Evolutionary conservation across 2,329 filamentous ascomycete species (phyloP).

Genomic region (Beauveria brongniartii): DNA sequence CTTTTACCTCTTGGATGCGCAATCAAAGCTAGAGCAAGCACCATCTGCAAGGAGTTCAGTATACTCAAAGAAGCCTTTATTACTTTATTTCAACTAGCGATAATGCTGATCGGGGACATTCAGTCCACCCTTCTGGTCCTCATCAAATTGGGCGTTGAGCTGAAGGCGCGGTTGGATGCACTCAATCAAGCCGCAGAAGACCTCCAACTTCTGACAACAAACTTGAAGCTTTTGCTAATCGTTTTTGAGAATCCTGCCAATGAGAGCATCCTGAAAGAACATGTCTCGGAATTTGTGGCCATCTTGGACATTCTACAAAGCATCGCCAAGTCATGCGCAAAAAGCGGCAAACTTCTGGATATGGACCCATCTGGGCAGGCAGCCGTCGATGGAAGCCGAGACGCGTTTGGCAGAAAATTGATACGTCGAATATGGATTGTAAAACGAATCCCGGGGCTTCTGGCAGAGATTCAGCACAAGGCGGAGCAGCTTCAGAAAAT

Average conservation of each 20-base stretch:
- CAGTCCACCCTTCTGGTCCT: neutral
- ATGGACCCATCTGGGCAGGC: neutral
- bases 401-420: conserved; percentile 8
- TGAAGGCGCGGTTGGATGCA: conserved; percentile 12
- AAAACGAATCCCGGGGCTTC: conserved; percentile 12
- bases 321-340: conserved; percentile 13
- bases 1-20: too few relatives aligned
- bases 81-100: too few relatives aligned
- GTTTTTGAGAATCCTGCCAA: neutral
- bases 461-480: conserved; percentile 11
- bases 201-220: conserved; percentile 12
- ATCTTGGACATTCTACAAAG: conserved; percentile 13
- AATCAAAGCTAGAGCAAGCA: too few relatives aligned
- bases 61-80: too few relatives aligned
- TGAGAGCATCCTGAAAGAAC: conserved; percentile 5
- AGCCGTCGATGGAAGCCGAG: conserved; percentile 1
- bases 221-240: neutral
- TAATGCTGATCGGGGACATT: neutral
- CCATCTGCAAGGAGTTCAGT: too few relatives aligned
- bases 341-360: conserved; percentile 13
- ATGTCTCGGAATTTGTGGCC: conserved; percentile 13
- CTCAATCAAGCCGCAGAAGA: conserved; percentile 14
- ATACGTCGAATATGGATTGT: conserved; percentile 11
- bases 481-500: conserved; percentile 12
- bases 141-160: conserved; percentile 13